Evolutionary conservation across 106 monocot genomes (phyloP).

Genomic region (Dioscorea alata): DNA sequence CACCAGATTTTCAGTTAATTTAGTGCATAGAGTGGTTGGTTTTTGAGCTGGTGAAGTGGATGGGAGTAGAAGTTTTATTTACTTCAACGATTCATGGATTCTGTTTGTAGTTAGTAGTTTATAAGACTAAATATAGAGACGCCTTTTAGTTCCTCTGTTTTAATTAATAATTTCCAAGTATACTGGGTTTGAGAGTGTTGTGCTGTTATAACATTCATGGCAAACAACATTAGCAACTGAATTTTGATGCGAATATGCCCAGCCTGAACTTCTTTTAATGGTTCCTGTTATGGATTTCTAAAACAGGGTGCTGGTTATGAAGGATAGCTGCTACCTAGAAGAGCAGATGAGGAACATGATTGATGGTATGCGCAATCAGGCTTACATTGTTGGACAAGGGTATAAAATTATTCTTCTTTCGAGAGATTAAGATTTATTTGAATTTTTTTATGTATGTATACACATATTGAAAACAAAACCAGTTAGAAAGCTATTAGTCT

Average conservation of each 20-base stretch:
- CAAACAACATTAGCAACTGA: not conserved
- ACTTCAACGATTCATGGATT: too few relatives aligned
- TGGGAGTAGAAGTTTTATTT: too few relatives aligned
- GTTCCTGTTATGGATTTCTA: not conserved
- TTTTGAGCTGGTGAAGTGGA: too few relatives aligned
- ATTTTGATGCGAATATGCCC: not conserved
- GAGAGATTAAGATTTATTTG: not conserved
- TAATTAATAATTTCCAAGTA: too few relatives aligned
- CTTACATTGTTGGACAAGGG: slow-evolving; percentile 20
- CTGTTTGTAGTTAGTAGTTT: too few relatives aligned
- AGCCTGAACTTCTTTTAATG: not conserved
- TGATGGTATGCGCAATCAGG: slow-evolving; percentile 6
- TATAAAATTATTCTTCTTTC: slow-evolving; percentile 4
- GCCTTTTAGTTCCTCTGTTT: too few relatives aligned
- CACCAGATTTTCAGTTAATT: too few relatives aligned
- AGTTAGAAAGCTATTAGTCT: too few relatives aligned
- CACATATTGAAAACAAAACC: not conserved
- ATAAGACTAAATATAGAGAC: too few relatives aligned
- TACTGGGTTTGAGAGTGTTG: too few relatives aligned
- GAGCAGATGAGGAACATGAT: slow-evolving; percentile 3
- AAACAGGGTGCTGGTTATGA: slow-evolving; percentile 12
- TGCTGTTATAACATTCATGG: not conserved
- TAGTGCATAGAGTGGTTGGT: too few relatives aligned
- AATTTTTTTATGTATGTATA: not conserved
- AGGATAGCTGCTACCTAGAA: slow-evolving; percentile 12